Base-by-base conservation (phyloP, 2,329 filamentous ascomycete species). In the Chaetoscypha palmicola region DNA sequence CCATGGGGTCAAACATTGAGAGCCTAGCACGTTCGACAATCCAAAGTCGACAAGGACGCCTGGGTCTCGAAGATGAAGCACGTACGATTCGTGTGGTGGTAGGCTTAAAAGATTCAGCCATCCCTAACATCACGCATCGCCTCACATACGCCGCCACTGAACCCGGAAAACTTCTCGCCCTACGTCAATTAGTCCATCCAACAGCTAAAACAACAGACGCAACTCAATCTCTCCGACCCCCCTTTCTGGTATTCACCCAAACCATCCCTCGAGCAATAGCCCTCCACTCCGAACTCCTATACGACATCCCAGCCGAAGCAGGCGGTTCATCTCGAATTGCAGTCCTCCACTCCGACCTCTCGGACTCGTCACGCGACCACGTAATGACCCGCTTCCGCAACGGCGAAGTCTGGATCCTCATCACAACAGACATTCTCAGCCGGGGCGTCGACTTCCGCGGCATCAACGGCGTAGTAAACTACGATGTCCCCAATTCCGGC, bases 391-490 rank as follows among this genome's bases (percentile, higher is more conserved):
- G 81, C 16, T 97, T 98, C 70, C 82, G 92, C 26, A 81, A 81
- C 24, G 92, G 90, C 52, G 89, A 97, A 61, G 83, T 97, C 49
- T 98, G 92, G 92, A 81, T 97, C 5, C 74, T 98, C 26, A 92
- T 98, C 62, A 97, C 92, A 0, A 98, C 92, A 0, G 92, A 98
- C 61, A 77, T 98, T 5, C 73, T 98, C 9, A 85, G 90, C 12
- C 85, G 92, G 24, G 92, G 92, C 16, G 82, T 98, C 31, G 92
- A 98, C 65, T 96, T 98, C 68, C 81, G 86, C 7, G 92, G 92
- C 38, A 82, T 98, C 51, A 96, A 96, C 58, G 89, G 90, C 35
- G 90, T 98, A 0, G 86, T 98, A 40, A 98, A 97, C 66, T 98
- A 96, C 67, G 92, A 98, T 63, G 88, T 96, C 7, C 92, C 92